Evolutionary conservation across 345 rosid genomes (phyloP).

Genomic region (Raphanus sativus): DNA sequence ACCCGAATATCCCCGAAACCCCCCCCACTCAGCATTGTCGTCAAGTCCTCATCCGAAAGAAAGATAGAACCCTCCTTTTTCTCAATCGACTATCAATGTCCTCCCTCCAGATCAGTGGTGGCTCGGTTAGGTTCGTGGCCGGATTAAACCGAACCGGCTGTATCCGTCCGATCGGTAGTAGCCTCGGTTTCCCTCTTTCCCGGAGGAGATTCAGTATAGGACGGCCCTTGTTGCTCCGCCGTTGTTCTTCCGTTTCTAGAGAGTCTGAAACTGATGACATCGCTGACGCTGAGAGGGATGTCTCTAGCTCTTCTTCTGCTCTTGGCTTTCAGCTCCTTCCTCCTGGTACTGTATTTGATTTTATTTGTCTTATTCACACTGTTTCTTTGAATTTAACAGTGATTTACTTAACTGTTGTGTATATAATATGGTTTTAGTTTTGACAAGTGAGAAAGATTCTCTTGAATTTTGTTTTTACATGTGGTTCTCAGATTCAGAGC

Average conservation of each 20-base stretch:
- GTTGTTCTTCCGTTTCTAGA: constrained; percentile 29
- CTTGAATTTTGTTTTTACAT: too few relatives aligned
- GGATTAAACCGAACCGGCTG: not conserved
- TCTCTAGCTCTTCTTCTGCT: constrained; percentile 55
- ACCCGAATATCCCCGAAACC: not conserved
- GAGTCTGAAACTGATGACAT: constrained; percentile 36
- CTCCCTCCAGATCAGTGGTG: constrained; percentile 41
- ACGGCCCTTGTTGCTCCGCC: constrained; percentile 32
- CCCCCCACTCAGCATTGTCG: constrained; percentile 1
- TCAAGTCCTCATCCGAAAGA: not conserved
- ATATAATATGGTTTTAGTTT: too few relatives aligned
- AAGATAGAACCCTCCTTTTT: not conserved
- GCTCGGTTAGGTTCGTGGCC: constrained; percentile 19
- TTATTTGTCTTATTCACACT: too few relatives aligned
- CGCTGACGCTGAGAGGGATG: constrained; percentile 59
- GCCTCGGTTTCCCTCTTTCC: constrained; percentile 37
- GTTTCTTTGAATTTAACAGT: not conserved
- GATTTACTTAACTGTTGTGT: not conserved
- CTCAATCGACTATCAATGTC: constrained; percentile 43
- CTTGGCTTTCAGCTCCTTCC: constrained; percentile 64
- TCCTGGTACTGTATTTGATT: constrained; percentile 39
- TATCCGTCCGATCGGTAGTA: constrained; percentile 24
- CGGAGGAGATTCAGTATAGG: constrained; percentile 28
- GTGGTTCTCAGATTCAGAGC: too few relatives aligned
- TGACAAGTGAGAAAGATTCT: too few relatives aligned